A percentile compares a stretch with the other conserved stretches of the same genome.
Evolutionary conservation across 306 rosid species (phyloP).

Genomic region (Macrotyloma uniflorum): DNA sequence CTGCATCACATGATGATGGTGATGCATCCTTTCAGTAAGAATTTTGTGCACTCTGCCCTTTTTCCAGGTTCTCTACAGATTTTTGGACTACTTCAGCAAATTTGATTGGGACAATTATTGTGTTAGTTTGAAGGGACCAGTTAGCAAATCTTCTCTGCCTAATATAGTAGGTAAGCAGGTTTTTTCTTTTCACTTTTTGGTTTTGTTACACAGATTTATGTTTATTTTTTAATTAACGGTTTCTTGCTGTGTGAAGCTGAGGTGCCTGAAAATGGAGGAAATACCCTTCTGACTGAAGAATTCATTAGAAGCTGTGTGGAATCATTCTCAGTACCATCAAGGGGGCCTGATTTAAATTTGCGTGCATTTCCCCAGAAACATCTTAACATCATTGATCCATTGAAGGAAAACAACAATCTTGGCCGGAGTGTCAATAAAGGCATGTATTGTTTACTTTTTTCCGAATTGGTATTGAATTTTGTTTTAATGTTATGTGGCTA

Average conservation of each 20-base stretch:
- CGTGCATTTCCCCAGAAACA: constrained; percentile 71
- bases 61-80: constrained; percentile 78
- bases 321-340: constrained; percentile 68
- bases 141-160: constrained; percentile 69
- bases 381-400: constrained; percentile 89
- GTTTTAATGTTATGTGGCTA: constrained; percentile 8
- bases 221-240: constrained; percentile 36
- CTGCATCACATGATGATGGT: constrained; percentile 30
- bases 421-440: constrained; percentile 96
- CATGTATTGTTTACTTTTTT: constrained; percentile 42
- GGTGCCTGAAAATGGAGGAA: constrained; percentile 64
- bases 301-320: constrained; percentile 71
- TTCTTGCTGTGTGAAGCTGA: constrained; percentile 56
- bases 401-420: constrained; percentile 90
- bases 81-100: constrained; percentile 86
- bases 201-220: constrained; percentile 25
- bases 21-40: constrained; percentile 35
- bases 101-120: constrained; percentile 92
- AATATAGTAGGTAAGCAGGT: constrained; percentile 64
- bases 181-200: constrained; percentile 10
- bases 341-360: constrained; percentile 54
- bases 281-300: constrained; percentile 65
- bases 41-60: constrained; percentile 30
- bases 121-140: constrained; percentile 84
- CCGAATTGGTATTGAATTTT: constrained; percentile 9